These are phyloP conservation scores for Sugiyamaella americana DNA, from an alignment of 805 yeast genomes.

Conservation along the genomic window DNA sequence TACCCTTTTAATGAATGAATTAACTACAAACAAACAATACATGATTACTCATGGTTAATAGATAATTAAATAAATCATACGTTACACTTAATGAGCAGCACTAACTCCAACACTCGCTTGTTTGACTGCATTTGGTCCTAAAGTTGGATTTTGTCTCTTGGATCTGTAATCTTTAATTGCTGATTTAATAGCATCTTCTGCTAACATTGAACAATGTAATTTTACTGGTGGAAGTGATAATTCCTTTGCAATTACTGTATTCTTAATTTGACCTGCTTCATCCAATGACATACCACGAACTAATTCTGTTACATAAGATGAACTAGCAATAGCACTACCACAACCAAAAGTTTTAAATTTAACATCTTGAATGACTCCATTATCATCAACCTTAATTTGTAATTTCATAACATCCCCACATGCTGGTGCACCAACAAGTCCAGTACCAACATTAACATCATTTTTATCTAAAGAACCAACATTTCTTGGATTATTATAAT, in stretches of 20 bases:
- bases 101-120: slow-evolving; percentile 14
- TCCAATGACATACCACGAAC: slow-evolving; percentile 92
- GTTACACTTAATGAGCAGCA: slow-evolving; percentile 8
- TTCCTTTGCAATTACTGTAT: slow-evolving; percentile 92
- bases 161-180: slow-evolving; percentile 92
- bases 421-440: slow-evolving; percentile 98
- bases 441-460: slow-evolving; percentile 80
- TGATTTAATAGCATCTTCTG: slow-evolving; percentile 96
- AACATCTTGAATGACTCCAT: slow-evolving; percentile 90
- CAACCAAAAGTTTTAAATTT: slow-evolving; percentile 99
- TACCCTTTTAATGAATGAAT: no score
- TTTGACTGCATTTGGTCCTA: slow-evolving; percentile 51
- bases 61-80: no score
- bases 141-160: slow-evolving; percentile 63
- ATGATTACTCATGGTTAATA: no score
- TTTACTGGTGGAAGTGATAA: slow-evolving; percentile 94
- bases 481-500: slow-evolving; percentile 93
- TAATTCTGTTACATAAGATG: slow-evolving; percentile 89
- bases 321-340: slow-evolving; percentile 95
- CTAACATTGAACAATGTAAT: slow-evolving; percentile 96
- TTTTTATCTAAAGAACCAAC: slow-evolving; percentile 88
- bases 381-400: slow-evolving; percentile 87
- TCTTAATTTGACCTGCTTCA: slow-evolving; percentile 88
- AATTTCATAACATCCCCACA: slow-evolving; percentile 99
- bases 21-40: no score